A percentile compares a stretch with the other conserved stretches of the same genome.
These are phyloP conservation scores for Hymenoscyphus linearis DNA, from an alignment of 2,329 filamentous ascomycete genomes.

Conservation along the genomic window DNA sequence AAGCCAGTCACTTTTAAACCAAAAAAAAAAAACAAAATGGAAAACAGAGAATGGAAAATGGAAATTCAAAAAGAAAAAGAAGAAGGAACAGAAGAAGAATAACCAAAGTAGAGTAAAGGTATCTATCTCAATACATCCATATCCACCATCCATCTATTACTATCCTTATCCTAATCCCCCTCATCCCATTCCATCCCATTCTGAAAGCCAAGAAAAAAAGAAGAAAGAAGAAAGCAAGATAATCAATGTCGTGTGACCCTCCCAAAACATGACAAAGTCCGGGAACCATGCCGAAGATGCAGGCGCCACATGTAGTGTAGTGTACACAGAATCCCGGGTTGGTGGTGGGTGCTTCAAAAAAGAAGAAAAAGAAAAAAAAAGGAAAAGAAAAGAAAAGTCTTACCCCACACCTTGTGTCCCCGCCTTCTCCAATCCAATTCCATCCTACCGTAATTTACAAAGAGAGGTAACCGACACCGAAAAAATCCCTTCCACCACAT, in stretches of 20 bases:
- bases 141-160: no score
- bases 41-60: no score
- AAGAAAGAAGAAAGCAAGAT: not conserved
- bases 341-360: no score
- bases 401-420: not conserved
- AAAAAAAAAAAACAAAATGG: no score
- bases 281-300: not conserved
- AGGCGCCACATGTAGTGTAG: not conserved
- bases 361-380: no score
- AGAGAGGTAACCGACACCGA: not conserved
- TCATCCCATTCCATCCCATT: not conserved
- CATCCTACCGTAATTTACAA: not conserved
- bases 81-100: not conserved
- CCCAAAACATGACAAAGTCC: not conserved
- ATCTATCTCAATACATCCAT: not conserved
- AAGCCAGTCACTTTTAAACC: no score
- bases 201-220: no score
- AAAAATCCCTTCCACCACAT: not conserved
- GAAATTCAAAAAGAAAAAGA: not conserved
- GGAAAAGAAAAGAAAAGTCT: not conserved
- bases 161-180: not conserved
- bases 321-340: no score
- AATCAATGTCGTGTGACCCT: not conserved
- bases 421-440: not conserved
- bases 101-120: not conserved